Base-by-base conservation (phyloP, 1,284 basidiomycete species). In the Trichosporon sp. region DNA sequence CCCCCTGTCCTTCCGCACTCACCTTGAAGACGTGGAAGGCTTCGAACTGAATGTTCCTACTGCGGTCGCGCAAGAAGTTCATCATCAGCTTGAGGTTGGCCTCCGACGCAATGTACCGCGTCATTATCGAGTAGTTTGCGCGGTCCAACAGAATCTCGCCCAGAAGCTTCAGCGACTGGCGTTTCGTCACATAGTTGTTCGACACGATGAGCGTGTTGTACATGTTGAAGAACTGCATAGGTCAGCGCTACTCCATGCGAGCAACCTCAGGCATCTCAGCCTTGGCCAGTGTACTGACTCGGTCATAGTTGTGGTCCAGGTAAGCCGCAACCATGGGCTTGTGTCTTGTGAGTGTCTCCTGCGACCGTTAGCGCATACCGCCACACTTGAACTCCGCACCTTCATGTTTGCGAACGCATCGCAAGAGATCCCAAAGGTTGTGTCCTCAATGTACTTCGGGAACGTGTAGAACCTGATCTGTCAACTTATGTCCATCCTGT, bases 1-100 rank as follows among this genome's bases (percentile, higher is more conserved):
- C 35, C 9, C 11, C 53, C 29, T 32, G 6, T 44, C 13, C 42
- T 44, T 44, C 21, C 44, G 6, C 7, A 76, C 85, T 64, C 69
- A 95, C 96, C 88, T 99, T 99, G 89, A 99, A 99, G 35, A 99
- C 97, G 77, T 99, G 97, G 84, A 99, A 99, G 2, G 96, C 96
- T 83, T 99, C 96, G 72, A 98, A 99, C 83, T 99, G 96, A 66
- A 99, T 99, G 83, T 99, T 98, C 86, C 94, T 93, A 86, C 93
- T 96, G 86, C 95, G 95, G 80, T 98, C 95, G 72, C 95, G 88
- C 64, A 99, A 86, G 65, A 99, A 87, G 83, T 99, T 99, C 96
- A 99, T 99, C 93, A 99, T 98, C 89, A 96, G 92, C 89, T 98
- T 98, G 71, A 99, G 87, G 80, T 99, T 99, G 44, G 91, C 91